Percentiles rank a stretch among this genome's conserved stretches.
phyloP scores from a whole-genome alignment of 148 eudicot genomes.

The Cornus kousa region DNA sequence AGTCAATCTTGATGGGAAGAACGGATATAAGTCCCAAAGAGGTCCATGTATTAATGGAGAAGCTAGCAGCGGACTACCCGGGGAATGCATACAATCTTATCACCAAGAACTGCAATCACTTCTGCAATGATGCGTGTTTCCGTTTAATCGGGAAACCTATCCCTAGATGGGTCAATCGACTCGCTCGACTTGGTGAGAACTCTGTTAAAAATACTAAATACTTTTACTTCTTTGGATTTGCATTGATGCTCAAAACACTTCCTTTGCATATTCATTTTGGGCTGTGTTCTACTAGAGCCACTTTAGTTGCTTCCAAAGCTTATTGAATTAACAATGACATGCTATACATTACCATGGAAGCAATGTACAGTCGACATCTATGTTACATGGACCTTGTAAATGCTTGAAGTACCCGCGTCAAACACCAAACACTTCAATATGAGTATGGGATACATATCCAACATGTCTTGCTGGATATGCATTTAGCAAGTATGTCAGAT shows the following conservation, averaged over 20 bases:
- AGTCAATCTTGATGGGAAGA: conserved; percentile 78
- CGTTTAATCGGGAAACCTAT: conserved; percentile 62
- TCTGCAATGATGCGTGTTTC: conserved; percentile 64
- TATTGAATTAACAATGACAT: background rate
- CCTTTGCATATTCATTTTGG: background rate
- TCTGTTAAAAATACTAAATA: background rate
- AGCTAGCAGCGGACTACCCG: conserved; percentile 56
- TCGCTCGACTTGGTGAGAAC: conserved; percentile 43
- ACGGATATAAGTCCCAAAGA: conserved; percentile 67
- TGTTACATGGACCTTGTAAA: too few species aligned
- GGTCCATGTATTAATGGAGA: conserved; percentile 58
- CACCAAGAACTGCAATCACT: conserved; percentile 74
- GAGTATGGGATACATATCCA: too few species aligned
- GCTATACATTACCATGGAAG: background rate
- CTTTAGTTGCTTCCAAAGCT: background rate
- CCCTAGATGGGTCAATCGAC: conserved; percentile 71
- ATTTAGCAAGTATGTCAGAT: too few species aligned
- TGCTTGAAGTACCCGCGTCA: too few species aligned
- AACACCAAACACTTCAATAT: too few species aligned
- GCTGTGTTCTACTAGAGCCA: background rate
- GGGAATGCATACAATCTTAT: conserved; percentile 79
- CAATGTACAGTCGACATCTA: background rate
- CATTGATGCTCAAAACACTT: background rate
- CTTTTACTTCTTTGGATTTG: background rate
- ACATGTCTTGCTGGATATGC: too few species aligned